Percentiles rank a stretch among this genome's conserved stretches.
Evolutionary conservation across 768 basidiomycete genomes (phyloP).

Genomic region (Lactarius pseudohatsudake): DNA sequence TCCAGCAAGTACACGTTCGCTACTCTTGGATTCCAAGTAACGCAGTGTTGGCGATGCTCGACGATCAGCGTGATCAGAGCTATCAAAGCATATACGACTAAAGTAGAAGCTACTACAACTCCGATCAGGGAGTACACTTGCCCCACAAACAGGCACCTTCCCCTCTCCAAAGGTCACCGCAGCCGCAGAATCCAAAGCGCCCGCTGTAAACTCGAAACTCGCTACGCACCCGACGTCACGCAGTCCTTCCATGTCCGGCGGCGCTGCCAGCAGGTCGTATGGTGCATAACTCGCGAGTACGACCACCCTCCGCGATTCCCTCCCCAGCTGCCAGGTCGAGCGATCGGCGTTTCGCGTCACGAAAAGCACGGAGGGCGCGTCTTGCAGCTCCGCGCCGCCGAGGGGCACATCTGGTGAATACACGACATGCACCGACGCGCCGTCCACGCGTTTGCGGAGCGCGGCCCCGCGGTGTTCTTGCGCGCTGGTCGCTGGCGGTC

Average conservation of each 20-base stretch:
- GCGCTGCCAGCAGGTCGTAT: slow-evolving; percentile 50
- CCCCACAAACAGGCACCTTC: slow-evolving; percentile 34
- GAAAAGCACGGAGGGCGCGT: slow-evolving; percentile 44
- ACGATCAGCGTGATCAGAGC: too few relatives aligned
- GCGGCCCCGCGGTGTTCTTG: slow-evolving; percentile 44
- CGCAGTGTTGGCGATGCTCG: too few relatives aligned
- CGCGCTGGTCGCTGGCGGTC: too few relatives aligned
- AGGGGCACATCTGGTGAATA: slow-evolving; percentile 37
- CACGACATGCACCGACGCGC: slow-evolving; percentile 45
- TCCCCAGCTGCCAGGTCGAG: slow-evolving; percentile 53
- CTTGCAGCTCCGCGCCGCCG: slow-evolving; percentile 7
- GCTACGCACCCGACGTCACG: slow-evolving; percentile 42
- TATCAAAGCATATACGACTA: too few relatives aligned
- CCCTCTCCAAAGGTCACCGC: slow-evolving; percentile 47
- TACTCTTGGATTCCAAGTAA: too few relatives aligned
- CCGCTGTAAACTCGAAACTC: slow-evolving; percentile 59
- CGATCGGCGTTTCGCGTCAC: slow-evolving; percentile 58
- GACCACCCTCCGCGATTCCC: slow-evolving; percentile 39
- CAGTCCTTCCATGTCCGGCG: slow-evolving; percentile 30
- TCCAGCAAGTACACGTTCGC: too few relatives aligned
- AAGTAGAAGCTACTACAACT: neutral
- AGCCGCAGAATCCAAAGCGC: slow-evolving; percentile 48
- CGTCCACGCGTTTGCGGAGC: slow-evolving; percentile 37
- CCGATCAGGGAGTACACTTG: slow-evolving; percentile 2
- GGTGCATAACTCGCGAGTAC: slow-evolving; percentile 65